Evolutionary conservation across 78 protist species (phyloP).

Genomic region (Pigoraptor vietnamica): DNA sequence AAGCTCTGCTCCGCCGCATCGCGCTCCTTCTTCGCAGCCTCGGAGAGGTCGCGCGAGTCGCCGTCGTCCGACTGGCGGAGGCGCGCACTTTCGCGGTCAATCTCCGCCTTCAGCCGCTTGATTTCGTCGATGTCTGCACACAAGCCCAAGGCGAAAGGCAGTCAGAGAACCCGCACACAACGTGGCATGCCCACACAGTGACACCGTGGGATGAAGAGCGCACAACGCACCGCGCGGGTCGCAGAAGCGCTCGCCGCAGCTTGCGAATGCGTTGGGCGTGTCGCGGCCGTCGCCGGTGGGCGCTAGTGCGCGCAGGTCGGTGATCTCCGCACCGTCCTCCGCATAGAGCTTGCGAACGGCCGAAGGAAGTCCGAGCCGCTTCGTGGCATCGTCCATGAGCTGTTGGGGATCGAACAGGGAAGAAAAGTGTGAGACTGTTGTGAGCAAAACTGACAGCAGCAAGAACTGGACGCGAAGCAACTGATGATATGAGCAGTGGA

Average conservation of each 20-base stretch:
- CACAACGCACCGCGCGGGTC: not conserved
- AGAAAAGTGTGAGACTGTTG: no score
- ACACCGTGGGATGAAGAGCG: no score
- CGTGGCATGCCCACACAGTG: not conserved
- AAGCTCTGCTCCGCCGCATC: not conserved
- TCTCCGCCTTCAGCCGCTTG: no score
- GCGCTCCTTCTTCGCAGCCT: not conserved
- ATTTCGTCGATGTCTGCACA: no score
- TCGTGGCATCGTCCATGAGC: not conserved
- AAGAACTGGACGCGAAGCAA: not conserved
- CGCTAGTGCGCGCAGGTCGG: not conserved
- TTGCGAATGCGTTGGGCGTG: not conserved
- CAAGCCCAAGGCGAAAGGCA: no score
- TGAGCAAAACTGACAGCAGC: not conserved
- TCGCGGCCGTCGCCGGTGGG: not conserved
- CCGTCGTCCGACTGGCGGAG: not conserved
- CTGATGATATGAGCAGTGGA: no score
- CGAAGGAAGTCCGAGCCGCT: not conserved
- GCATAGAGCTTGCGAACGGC: not conserved
- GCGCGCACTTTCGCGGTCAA: no score
- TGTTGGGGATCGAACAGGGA: not conserved
- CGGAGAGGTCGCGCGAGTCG: not conserved
- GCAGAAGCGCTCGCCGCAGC: not conserved
- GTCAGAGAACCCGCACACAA: not conserved
- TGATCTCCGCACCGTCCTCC: not conserved